These are phyloP conservation scores for Pleurozium schreberi DNA, from an alignment of 225 moss, liverwort and hornwort genomes.

Conservation along the genomic window DNA sequence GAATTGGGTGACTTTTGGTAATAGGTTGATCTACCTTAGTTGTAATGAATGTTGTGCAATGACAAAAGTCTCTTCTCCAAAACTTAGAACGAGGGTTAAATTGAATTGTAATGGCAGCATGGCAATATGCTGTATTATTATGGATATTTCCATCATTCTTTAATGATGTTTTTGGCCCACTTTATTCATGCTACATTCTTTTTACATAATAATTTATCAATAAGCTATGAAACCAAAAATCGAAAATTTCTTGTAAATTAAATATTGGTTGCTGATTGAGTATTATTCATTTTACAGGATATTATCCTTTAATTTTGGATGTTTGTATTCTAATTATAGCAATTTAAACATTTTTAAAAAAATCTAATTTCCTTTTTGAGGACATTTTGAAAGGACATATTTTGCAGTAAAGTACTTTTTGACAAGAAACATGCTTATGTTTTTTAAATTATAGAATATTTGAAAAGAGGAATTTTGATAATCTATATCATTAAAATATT, in stretches of 20 bases:
- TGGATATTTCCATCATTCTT: background rate
- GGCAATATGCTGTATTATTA: background rate
- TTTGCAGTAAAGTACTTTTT: background rate
- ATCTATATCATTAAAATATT: background rate
- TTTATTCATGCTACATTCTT: background rate
- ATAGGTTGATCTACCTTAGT: background rate
- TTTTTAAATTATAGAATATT: background rate
- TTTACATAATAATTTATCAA: background rate
- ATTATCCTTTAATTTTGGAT: background rate
- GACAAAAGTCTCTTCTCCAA: background rate
- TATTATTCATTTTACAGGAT: background rate
- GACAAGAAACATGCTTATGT: too few species aligned
- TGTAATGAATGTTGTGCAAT: background rate
- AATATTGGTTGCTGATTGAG: background rate
- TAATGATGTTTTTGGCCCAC: accelerated
- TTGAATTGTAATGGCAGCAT: background rate
- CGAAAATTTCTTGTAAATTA: background rate
- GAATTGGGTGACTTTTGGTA: too few species aligned
- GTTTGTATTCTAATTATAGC: too few species aligned
- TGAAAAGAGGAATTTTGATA: background rate
- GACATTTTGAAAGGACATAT: too few species aligned
- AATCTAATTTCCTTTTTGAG: too few species aligned
- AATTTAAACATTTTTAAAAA: too few species aligned
- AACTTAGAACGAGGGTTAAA: background rate
- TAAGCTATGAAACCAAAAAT: background rate